Conservation (phyloP, 164 flowering plant species). For the Piper betle region DNA sequence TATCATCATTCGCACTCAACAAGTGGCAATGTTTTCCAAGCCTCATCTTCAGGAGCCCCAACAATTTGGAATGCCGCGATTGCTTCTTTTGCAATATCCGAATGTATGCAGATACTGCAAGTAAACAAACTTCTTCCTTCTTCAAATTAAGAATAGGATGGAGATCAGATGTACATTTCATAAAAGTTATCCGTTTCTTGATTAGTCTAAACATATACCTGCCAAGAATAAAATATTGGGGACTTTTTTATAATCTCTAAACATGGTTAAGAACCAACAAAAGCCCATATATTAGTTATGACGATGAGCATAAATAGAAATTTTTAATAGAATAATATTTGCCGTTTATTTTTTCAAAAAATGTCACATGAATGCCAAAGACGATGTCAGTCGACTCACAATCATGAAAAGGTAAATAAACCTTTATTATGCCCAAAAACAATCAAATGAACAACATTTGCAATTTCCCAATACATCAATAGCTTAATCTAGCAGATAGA, state of each 20-base stretch:
- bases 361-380: too few species aligned
- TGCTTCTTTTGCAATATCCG: slow-evolving; percentile 56
- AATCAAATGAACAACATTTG: too few species aligned
- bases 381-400: too few species aligned
- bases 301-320: too few species aligned
- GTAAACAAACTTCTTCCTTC: slow-evolving; percentile 62
- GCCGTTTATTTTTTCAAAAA: too few species aligned
- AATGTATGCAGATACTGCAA: slow-evolving; percentile 60
- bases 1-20: slow-evolving; percentile 14
- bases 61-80: slow-evolving; percentile 37
- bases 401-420: too few species aligned
- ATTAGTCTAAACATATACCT: slow-evolving; percentile 59
- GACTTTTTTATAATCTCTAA: too few species aligned
- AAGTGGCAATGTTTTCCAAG: slow-evolving; percentile 12
- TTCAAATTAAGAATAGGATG: slow-evolving; percentile 34
- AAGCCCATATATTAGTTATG: too few species aligned
- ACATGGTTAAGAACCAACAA: too few species aligned
- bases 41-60: slow-evolving; percentile 33
- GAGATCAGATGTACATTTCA: slow-evolving; percentile 12
- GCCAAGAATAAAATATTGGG: background rate
- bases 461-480: too few species aligned
- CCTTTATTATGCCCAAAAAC: too few species aligned
- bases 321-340: background rate
- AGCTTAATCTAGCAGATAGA: too few species aligned
- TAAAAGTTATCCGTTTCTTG: slow-evolving; percentile 34